A percentile compares a stretch with the other conserved stretches of the same genome.
phyloP scores from a whole-genome alignment of 108 stramenopile genomes.

The Cylindrotheca fusiformis region DNA sequence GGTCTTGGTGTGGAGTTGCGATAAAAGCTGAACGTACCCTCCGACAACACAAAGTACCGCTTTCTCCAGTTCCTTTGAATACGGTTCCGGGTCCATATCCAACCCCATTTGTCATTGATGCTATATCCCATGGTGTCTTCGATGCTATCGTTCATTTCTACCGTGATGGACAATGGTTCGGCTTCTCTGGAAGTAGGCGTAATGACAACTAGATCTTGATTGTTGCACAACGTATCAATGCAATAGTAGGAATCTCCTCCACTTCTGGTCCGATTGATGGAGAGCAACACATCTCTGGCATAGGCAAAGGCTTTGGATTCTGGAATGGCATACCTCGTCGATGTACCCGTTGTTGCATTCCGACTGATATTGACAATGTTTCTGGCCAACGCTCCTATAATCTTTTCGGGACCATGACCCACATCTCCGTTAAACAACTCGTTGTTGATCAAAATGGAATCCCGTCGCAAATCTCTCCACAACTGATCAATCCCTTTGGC shows the following conservation, averaged over 20 bases:
- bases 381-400: conserved; percentile 62
- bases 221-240: conserved; percentile 66
- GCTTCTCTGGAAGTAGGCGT: conserved; percentile 69
- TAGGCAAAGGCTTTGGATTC: conserved; percentile 74
- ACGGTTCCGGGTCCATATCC: conserved; percentile 56
- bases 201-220: conserved; percentile 64
- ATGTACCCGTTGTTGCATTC: conserved; percentile 7
- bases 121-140: conserved; percentile 26
- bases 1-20: conserved; percentile 54
- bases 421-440: conserved; percentile 55
- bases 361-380: conserved; percentile 51
- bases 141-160: conserved; percentile 31
- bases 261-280: conserved; percentile 72
- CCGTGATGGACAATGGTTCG: conserved; percentile 63
- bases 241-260: conserved; percentile 87
- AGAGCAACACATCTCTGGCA: conserved; percentile 76
- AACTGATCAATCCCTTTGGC: conserved; percentile 60
- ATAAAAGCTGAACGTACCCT: conserved; percentile 63
- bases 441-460: conserved; percentile 75
- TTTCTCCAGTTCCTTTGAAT: conserved; percentile 55
- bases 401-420: conserved; percentile 73
- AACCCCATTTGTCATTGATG: conserved; percentile 47
- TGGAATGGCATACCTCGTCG: conserved; percentile 36
- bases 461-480: conserved; percentile 77
- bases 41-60: conserved; percentile 62